Evolutionary conservation across 345 rosid species (phyloP).

Genomic region (Melaleuca alternifolia): DNA sequence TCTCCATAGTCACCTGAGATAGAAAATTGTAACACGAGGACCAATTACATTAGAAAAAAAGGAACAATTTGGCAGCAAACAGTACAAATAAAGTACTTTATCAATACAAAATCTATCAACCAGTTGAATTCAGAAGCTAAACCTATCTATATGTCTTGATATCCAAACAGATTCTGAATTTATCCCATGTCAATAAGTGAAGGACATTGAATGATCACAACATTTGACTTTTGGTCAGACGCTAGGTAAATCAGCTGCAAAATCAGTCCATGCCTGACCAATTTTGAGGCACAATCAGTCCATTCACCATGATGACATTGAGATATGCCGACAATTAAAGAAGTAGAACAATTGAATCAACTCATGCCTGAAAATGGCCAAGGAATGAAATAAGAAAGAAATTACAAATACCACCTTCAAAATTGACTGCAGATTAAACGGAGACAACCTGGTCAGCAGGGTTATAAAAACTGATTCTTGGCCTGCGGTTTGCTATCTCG

Average conservation of each 20-base stretch:
- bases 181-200: background rate
- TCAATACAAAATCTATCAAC: background rate
- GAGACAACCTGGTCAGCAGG: background rate
- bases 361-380: background rate
- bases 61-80: background rate
- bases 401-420: background rate
- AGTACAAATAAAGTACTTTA: background rate
- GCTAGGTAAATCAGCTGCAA: background rate
- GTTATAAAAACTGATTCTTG: background rate
- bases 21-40: background rate
- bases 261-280: background rate
- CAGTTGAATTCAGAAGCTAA: background rate
- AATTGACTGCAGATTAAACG: background rate
- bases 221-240: background rate
- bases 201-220: background rate
- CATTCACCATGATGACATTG: background rate
- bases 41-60: background rate
- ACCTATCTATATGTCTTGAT: background rate
- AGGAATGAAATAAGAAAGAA: background rate
- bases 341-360: background rate
- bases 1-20: conserved; percentile 70
- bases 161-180: background rate
- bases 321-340: background rate
- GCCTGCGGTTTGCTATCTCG: background rate
- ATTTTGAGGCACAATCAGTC: background rate